Percentiles rank a stretch among this genome's conserved stretches.
phyloP scores from a whole-genome alignment of 371 early-diverging fungal species.

The Paramicrosporidium saccamoebae region DNA sequence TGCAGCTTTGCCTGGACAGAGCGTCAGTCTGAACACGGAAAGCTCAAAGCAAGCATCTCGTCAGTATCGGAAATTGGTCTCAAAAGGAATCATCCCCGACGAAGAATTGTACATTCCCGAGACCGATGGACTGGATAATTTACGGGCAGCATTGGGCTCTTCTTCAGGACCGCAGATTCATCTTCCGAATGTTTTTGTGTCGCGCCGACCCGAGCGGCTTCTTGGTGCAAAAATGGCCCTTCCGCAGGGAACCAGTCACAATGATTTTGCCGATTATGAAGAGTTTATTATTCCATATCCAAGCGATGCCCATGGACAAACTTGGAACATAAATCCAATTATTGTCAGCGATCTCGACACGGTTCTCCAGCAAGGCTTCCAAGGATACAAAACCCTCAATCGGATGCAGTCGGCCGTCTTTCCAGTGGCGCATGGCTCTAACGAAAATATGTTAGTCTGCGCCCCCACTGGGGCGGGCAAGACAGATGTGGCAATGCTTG shows the following conservation, averaged over 20 bases:
- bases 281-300: slow-evolving; percentile 41
- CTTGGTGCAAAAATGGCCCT: slow-evolving; percentile 27
- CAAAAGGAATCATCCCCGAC: background rate
- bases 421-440: slow-evolving; percentile 59
- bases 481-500: slow-evolving; percentile 90
- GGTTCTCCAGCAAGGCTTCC: slow-evolving; percentile 34
- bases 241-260: slow-evolving; percentile 24
- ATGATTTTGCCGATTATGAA: slow-evolving; percentile 26
- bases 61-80: background rate
- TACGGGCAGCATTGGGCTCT: slow-evolving; percentile 8
- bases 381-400: slow-evolving; percentile 57
- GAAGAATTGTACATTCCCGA: background rate
- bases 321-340: slow-evolving; percentile 18
- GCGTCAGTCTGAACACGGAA: slow-evolving; percentile 11
- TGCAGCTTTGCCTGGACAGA: slow-evolving; percentile 1
- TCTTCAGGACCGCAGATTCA: slow-evolving; percentile 6
- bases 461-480: slow-evolving; percentile 99
- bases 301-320: slow-evolving; percentile 13
- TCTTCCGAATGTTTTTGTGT: slow-evolving; percentile 24
- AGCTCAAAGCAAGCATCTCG: slow-evolving; percentile 2
- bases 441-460: slow-evolving; percentile 91
- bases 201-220: slow-evolving; percentile 12
- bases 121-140: slow-evolving; percentile 2
- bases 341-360: slow-evolving; percentile 23
- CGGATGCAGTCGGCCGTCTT: slow-evolving; percentile 79